phyloP scores from a whole-genome alignment of 805 yeast species.

The Ogataea trehaloabstinens region DNA sequence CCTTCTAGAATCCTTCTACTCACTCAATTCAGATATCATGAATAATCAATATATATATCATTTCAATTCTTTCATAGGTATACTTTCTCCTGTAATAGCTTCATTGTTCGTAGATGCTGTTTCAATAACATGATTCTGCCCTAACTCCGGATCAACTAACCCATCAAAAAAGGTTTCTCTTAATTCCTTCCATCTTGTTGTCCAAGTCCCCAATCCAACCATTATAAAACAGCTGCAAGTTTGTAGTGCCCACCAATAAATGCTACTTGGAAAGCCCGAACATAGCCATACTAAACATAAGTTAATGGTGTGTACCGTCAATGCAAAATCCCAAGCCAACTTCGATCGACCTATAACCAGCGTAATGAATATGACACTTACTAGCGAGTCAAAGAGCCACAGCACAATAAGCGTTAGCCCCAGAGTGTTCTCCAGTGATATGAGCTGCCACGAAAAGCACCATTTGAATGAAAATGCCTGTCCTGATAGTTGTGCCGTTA shows the following conservation, averaged over 20 bases:
- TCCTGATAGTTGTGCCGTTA: slow-evolving; percentile 69
- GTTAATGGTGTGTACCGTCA: slow-evolving; percentile 87
- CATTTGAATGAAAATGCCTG: slow-evolving; percentile 63
- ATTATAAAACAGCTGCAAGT: slow-evolving; percentile 61
- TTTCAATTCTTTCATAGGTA: slow-evolving; percentile 12
- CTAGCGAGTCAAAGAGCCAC: slow-evolving; percentile 81
- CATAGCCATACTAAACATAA: slow-evolving; percentile 65
- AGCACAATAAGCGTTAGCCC: slow-evolving; percentile 72
- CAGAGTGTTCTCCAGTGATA: slow-evolving; percentile 71
- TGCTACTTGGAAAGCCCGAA: slow-evolving; percentile 64
- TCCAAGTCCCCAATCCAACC: slow-evolving; percentile 82
- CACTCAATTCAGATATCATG: slow-evolving; percentile 80
- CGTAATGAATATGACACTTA: slow-evolving; percentile 82
- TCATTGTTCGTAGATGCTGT: slow-evolving; percentile 13
- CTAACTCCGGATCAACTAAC: slow-evolving; percentile 59
- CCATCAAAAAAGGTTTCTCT: slow-evolving; percentile 89
- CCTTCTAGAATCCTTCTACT: slow-evolving; percentile 74
- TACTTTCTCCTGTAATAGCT: slow-evolving; percentile 4
- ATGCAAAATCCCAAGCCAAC: slow-evolving; percentile 93
- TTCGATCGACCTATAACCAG: slow-evolving; percentile 89
- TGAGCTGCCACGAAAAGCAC: slow-evolving; percentile 78
- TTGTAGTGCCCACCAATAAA: slow-evolving; percentile 87
- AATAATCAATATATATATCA: slow-evolving; percentile 37
- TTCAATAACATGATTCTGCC: slow-evolving; percentile 23
- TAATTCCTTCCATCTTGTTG: slow-evolving; percentile 88